These are phyloP conservation scores for Nasturtium officinale DNA, from an alignment of 345 rosid genomes.

Conservation along the genomic window DNA sequence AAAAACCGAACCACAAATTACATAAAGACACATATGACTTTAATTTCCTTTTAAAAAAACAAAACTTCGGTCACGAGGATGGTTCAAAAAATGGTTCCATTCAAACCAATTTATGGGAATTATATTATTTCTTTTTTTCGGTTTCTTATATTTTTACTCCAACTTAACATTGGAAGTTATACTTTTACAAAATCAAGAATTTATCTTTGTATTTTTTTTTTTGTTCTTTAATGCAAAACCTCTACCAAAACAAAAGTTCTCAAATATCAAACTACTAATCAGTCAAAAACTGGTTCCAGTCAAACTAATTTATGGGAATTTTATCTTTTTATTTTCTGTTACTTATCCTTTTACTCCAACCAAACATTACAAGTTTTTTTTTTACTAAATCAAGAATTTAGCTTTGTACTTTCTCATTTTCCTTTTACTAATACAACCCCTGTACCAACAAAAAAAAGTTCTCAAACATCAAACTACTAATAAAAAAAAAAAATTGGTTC, in stretches of 20 bases:
- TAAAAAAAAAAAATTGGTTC: not conserved
- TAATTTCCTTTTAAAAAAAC: not conserved
- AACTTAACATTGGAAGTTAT: not conserved
- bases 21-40: not conserved
- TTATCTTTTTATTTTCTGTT: no score
- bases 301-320: no score
- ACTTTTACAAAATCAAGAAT: not conserved
- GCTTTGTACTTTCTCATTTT: no score
- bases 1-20: not conserved
- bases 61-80: not conserved
- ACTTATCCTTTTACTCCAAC: no score
- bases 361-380: no score
- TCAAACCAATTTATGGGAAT: not conserved
- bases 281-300: not conserved
- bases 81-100: not conserved
- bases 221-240: not conserved
- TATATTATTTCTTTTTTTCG: not conserved
- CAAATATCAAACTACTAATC: not conserved
- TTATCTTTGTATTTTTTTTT: not conserved
- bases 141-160: not conserved
- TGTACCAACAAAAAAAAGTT: no score
- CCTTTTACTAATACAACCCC: no score
- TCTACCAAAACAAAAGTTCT: not conserved
- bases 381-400: no score
- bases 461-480: no score